A percentile compares a stretch with the other conserved stretches of the same genome.
Evolutionary conservation across 73 alveolate genomes (phyloP).

Genomic region (Tetrahymena thermophila): DNA sequence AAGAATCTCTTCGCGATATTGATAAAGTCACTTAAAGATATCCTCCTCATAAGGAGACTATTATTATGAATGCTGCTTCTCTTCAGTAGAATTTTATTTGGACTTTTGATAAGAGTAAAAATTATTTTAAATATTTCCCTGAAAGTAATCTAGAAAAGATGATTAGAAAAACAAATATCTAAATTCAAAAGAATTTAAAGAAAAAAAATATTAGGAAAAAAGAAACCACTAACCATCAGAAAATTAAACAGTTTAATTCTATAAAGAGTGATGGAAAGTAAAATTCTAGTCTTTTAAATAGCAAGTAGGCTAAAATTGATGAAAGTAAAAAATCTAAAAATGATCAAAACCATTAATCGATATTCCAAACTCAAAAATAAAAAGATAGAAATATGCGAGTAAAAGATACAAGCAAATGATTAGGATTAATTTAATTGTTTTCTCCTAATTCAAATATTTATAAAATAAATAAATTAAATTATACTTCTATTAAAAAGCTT

Average conservation of each 20-base stretch:
- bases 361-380: neutral
- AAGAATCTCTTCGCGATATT: neutral
- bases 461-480: too few relatives aligned
- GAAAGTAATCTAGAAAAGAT: neutral
- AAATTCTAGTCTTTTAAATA: neutral
- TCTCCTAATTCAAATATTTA: too few relatives aligned
- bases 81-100: neutral
- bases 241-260: neutral
- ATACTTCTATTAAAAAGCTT: too few relatives aligned
- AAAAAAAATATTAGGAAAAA: neutral
- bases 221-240: neutral
- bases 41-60: neutral
- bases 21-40: neutral
- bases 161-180: neutral
- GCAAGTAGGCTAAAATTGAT: neutral
- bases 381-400: neutral
- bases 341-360: neutral
- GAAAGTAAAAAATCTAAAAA: neutral
- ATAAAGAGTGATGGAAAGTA: neutral
- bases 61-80: neutral
- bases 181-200: neutral
- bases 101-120: neutral
- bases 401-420: neutral
- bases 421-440: too few relatives aligned
- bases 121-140: neutral